Evolutionary conservation across 2,329 filamentous ascomycete genomes (phyloP).

Genomic region (Thermoascus crustaceus): DNA sequence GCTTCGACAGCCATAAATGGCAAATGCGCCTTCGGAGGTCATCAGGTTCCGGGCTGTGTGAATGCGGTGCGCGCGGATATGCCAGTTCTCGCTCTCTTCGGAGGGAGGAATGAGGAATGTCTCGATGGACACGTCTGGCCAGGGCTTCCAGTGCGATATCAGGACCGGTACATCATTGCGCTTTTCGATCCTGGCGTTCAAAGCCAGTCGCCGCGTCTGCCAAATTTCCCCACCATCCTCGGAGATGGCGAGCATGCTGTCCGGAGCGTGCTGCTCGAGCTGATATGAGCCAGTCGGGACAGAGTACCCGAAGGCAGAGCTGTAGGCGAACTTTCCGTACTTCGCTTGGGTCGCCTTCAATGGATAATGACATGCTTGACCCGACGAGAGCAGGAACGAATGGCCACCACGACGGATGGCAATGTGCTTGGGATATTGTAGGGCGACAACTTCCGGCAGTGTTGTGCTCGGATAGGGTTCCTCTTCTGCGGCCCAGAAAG

Average conservation of each 20-base stretch:
- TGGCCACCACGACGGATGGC: constrained; percentile 63
- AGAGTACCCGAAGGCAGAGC: constrained; percentile 66
- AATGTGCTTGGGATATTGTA: constrained; percentile 66
- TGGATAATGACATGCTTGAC: constrained; percentile 74
- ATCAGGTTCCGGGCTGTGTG: constrained; percentile 49
- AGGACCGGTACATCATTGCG: constrained; percentile 51
- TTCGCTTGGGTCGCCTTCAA: constrained; percentile 76
- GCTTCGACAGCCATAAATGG: constrained; percentile 54
- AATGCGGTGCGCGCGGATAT: constrained; percentile 30
- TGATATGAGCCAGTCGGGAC: constrained; percentile 69
- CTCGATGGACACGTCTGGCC: constrained; percentile 45
- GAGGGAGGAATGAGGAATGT: constrained; percentile 30
- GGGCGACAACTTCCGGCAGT: constrained; percentile 51
- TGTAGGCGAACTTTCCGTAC: constrained; percentile 72
- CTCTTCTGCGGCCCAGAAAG: constrained; percentile 66
- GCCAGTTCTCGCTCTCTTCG: constrained; percentile 29
- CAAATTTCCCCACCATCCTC: constrained; percentile 71
- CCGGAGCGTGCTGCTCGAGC: constrained; percentile 67
- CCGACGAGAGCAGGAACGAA: constrained; percentile 65
- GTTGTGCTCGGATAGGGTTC: constrained; percentile 49
- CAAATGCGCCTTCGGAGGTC: constrained; percentile 68
- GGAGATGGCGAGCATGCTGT: constrained; percentile 66
- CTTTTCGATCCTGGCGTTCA: constrained; percentile 54
- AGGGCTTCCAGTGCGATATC: constrained; percentile 63
- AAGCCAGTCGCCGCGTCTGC: constrained; percentile 64